Conservation (phyloP, 345 rosid genomes). For the Eucalyptus pumila region DNA sequence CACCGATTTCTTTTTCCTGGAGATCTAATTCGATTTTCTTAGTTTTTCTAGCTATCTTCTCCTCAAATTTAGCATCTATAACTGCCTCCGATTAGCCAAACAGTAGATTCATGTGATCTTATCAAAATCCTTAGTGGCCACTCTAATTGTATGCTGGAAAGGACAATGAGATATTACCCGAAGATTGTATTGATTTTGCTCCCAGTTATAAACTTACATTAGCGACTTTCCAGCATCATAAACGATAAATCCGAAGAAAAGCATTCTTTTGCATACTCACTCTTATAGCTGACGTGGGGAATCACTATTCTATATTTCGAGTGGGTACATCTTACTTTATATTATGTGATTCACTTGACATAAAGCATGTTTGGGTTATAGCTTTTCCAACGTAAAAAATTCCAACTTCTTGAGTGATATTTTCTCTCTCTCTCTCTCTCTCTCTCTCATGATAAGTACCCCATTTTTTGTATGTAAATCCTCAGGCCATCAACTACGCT, state of each 20-base stretch:
- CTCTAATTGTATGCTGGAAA: background rate
- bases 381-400: background rate
- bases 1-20: background rate
- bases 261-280: background rate
- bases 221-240: background rate
- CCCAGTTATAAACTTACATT: background rate
- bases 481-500: background rate
- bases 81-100: background rate
- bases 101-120: background rate
- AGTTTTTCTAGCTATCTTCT: background rate
- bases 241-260: background rate
- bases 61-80: background rate
- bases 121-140: background rate
- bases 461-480: background rate
- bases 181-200: background rate
- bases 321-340: background rate
- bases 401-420: background rate
- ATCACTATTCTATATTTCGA: too few species aligned
- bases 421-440: too few species aligned
- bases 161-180: background rate
- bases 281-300: background rate
- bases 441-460: background rate
- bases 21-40: background rate
- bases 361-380: background rate
- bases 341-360: background rate